Evolutionary conservation across 805 yeast species (phyloP).

Genomic region (Naumovozyma dairenensis): DNA sequence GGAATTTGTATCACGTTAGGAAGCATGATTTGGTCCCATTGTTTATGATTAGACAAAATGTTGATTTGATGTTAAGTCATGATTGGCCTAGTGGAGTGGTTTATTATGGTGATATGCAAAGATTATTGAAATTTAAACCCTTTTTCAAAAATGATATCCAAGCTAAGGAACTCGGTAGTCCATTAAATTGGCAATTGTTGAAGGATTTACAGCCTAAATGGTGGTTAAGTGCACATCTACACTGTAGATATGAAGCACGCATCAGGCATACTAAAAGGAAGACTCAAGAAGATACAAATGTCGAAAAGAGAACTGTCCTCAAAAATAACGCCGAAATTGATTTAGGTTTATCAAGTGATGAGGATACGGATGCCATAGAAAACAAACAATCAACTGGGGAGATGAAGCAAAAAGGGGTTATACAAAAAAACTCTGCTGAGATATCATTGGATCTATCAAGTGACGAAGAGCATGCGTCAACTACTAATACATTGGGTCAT

Average conservation of each 20-base stretch:
- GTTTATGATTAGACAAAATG: constrained; percentile 27
- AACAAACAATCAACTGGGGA: too few relatives aligned
- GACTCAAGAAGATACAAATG: not conserved
- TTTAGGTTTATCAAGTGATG: constrained; percentile 21
- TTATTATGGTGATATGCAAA: constrained; percentile 46
- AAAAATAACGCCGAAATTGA: constrained; percentile 28
- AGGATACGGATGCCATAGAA: constrained; percentile 2
- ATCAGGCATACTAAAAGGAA: constrained; percentile 32
- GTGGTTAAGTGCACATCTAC: constrained; percentile 91
- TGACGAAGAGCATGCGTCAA: not conserved
- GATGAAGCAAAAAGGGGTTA: not conserved
- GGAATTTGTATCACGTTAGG: constrained; percentile 50
- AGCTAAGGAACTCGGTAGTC: constrained; percentile 58
- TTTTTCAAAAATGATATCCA: constrained; percentile 58
- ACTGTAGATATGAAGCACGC: constrained; percentile 56
- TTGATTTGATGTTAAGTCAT: constrained; percentile 65
- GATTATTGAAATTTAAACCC: constrained; percentile 50
- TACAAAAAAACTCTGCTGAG: constrained; percentile 21
- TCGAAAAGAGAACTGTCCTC: too few relatives aligned
- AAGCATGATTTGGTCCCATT: constrained; percentile 49
- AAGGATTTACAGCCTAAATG: constrained; percentile 45
- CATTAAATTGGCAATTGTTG: constrained; percentile 49
- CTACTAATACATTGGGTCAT: too few relatives aligned
- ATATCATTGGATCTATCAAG: constrained; percentile 22
- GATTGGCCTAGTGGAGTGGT: constrained; percentile 91